Base-by-base conservation (phyloP, 2,329 filamentous ascomycete genomes). In the Pyrenophora graminea region DNA sequence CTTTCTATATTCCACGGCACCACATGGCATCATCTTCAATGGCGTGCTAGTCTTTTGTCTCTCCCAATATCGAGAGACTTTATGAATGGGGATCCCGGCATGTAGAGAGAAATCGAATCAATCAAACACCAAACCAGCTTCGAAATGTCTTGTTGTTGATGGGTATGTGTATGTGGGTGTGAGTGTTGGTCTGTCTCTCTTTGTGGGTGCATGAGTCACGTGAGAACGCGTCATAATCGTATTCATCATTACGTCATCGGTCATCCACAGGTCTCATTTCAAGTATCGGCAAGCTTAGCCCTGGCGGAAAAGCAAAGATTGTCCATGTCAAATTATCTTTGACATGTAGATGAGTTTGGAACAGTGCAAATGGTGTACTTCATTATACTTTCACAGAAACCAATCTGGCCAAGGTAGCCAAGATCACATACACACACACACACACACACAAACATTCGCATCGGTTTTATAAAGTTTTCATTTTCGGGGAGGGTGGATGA, bases 41-140 rank as follows among this genome's bases (percentile, higher is more conserved):
- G 56, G 58, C 56, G 61, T 65, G 60, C 60, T 61, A 63, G 52
- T 59, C 56, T 62, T 30, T 63, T 21, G 19, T 21, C 49, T 60
- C 58, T 64, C 60, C 48, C 51, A 56, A 59, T 56, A 56, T 21
- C 19, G 19, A 21, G 58, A 55, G 63, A 56, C 47, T 62, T 56
- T 48, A 61, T 55, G 56, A 56, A 61, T 25, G 23, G 53, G 53
- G 59, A 52, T 59, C 63, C 57, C 56, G 58, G 59, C 66, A 66
- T 66, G 63, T 70, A 70, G 66, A 67, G 63, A 69, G 67, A 69
- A 25, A 69, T 69, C 59, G 63, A 69, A 68, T 64, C 59, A 62
- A 61, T 53, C 55, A 59, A 58, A 53, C 37, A 56, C 51, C 52
- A 15, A 15, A 54, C 50, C 52, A 55, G 40, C 46, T 57, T 55